These are phyloP conservation scores for Knoxdaviesia proteae DNA, from an alignment of 2,329 filamentous ascomycete species.

Conservation along the genomic window DNA sequence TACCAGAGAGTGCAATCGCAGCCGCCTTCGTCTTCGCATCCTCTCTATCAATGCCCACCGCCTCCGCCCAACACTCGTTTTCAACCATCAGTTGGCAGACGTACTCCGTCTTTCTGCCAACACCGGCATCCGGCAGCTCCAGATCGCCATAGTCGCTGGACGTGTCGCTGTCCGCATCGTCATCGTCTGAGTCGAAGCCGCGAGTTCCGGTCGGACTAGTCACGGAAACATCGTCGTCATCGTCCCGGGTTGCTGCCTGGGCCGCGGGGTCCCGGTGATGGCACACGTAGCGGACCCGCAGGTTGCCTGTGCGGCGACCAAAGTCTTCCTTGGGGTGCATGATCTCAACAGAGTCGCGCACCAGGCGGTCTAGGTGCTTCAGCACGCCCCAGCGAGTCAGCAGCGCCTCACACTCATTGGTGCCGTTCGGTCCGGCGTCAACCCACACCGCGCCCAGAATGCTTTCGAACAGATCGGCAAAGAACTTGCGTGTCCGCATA, in stretches of 20 bases:
- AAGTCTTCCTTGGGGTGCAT: conserved; percentile 49
- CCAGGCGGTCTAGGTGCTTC: conserved; percentile 35
- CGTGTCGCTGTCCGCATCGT: too few relatives aligned
- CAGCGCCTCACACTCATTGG: conserved; percentile 31
- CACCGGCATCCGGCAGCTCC: too few relatives aligned
- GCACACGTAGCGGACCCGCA: conserved; percentile 32
- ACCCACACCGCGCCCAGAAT: conserved; percentile 68
- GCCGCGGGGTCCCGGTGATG: conserved; percentile 7
- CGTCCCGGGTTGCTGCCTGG: neutral
- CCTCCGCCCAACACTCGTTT: conserved; percentile 20
- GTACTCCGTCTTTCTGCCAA: conserved; percentile 8
- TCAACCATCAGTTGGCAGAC: conserved; percentile 29
- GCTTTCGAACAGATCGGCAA: conserved; percentile 67
- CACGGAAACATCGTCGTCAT: conserved; percentile 5
- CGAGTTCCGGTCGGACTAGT: too few relatives aligned
- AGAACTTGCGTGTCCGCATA: conserved; percentile 52
- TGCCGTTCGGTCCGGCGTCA: conserved; percentile 44
- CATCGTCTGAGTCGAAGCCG: too few relatives aligned
- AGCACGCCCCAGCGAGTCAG: conserved; percentile 45
- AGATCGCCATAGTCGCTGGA: too few relatives aligned
- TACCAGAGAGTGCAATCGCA: conserved; percentile 19
- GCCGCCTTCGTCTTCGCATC: conserved; percentile 37
- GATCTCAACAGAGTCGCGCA: conserved; percentile 36
- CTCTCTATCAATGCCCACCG: conserved; percentile 22
- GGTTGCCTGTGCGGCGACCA: conserved; percentile 30